Conservation (phyloP, 2,329 filamentous ascomycete species). For the Fusarium ramigenum region DNA sequence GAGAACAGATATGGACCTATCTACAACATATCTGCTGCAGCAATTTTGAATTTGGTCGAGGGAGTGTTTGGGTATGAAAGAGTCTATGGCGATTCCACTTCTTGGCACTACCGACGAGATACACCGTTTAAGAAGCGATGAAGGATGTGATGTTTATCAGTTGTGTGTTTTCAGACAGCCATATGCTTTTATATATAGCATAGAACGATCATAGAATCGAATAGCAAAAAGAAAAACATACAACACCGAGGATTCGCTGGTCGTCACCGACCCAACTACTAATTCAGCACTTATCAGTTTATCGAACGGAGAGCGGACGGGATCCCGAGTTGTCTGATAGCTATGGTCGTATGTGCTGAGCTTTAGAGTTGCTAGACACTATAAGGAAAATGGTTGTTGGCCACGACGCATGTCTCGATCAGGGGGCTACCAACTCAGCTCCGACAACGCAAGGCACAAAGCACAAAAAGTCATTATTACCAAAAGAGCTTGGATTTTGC, state of each 20-base stretch:
- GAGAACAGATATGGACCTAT: slow-evolving; percentile 46
- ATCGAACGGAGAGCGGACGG: slow-evolving; percentile 31
- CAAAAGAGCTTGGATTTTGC: rapidly evolving
- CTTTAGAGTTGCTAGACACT: neutral
- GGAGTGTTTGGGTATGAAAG: slow-evolving; percentile 56
- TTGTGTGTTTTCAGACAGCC: rapidly evolving
- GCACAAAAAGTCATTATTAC: neutral
- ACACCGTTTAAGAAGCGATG: slow-evolving; percentile 15
- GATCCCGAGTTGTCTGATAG: slow-evolving; percentile 31
- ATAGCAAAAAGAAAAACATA: slow-evolving; percentile 14
- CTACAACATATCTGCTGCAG: slow-evolving; percentile 53
- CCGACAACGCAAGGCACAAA: neutral
- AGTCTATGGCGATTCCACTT: slow-evolving; percentile 32
- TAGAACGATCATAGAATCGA: rapidly evolving
- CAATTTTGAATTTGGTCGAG: slow-evolving; percentile 58
- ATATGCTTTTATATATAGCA: neutral
- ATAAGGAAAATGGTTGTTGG: neutral
- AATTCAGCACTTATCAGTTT: slow-evolving; percentile 30
- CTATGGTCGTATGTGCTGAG: slow-evolving; percentile 24
- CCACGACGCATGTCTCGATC: neutral
- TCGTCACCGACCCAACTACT: slow-evolving; percentile 30
- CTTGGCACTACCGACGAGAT: slow-evolving; percentile 43
- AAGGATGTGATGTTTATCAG: neutral
- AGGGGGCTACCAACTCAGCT: neutral
- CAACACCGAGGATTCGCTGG: slow-evolving; percentile 32